phyloP scores from a whole-genome alignment of 148 eudicot species.

The Selenicereus undatus region DNA sequence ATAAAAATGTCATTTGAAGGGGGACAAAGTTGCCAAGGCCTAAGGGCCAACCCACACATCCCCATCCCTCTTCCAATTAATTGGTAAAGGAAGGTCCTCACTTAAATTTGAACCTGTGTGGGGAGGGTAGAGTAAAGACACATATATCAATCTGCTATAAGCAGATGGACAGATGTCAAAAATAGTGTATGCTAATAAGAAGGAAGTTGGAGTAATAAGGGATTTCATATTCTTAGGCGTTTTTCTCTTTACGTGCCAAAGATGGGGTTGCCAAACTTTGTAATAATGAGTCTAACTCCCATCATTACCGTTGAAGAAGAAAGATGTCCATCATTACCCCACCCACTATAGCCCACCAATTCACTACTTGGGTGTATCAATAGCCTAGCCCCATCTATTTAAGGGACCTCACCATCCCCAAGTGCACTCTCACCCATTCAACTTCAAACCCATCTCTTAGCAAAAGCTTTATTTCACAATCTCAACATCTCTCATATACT shows the following conservation, averaged over 20 bases:
- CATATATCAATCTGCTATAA: too few species aligned
- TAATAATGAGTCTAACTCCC: slow-evolving; percentile 50
- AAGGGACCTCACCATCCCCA: slow-evolving; percentile 24
- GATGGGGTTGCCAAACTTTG: slow-evolving; percentile 41
- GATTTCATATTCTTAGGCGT: slow-evolving; percentile 31
- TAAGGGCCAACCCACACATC: too few species aligned
- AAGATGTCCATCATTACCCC: slow-evolving; percentile 15
- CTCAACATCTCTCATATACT: not conserved
- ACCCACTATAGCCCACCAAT: slow-evolving; percentile 34
- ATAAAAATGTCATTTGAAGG: too few species aligned
- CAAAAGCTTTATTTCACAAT: not conserved
- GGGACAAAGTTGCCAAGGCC: too few species aligned
- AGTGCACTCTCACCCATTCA: not conserved
- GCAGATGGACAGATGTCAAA: not conserved
- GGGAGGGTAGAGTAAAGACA: too few species aligned
- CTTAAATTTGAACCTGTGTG: too few species aligned
- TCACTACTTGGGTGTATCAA: slow-evolving; percentile 30
- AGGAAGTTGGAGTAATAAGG: slow-evolving; percentile 20
- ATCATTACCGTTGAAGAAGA: slow-evolving; percentile 56
- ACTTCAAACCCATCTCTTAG: not conserved
- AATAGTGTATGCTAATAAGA: not conserved
- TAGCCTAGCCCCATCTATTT: slow-evolving; percentile 31
- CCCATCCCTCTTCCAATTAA: too few species aligned
- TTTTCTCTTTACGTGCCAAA: slow-evolving; percentile 24
- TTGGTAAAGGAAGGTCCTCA: too few species aligned